Conservation (phyloP, 805 yeast species). For the Lipomyces yamanashiensis region DNA sequence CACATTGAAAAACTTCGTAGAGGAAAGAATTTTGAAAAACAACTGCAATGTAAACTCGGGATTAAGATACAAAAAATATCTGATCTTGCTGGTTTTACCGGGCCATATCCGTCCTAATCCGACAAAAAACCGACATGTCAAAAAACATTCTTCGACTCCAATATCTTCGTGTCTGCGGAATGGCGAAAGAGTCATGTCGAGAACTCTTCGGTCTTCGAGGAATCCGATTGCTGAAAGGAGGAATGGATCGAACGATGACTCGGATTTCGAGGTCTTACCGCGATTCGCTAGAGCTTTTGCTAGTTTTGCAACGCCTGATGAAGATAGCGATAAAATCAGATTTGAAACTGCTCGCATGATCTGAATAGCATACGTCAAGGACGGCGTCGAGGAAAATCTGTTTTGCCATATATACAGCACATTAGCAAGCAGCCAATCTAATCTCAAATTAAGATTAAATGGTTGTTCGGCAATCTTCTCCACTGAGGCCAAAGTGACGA, state of each 20-base stretch:
- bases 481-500: background rate
- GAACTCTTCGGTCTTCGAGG: slow-evolving; percentile 16
- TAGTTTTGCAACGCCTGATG: slow-evolving; percentile 1
- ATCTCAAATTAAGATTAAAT: slow-evolving; percentile 7
- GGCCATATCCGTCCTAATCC: slow-evolving; percentile 33
- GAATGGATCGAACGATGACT: slow-evolving; percentile 6
- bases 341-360: slow-evolving; percentile 26
- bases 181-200: slow-evolving; percentile 25
- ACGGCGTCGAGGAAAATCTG: background rate
- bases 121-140: slow-evolving; percentile 24
- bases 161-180: slow-evolving; percentile 1
- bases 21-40: slow-evolving; percentile 20
- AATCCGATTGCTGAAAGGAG: slow-evolving; percentile 10
- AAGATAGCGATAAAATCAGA: slow-evolving; percentile 16
- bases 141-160: slow-evolving; percentile 5
- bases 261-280: background rate
- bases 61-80: slow-evolving; percentile 26
- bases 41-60: slow-evolving; percentile 31
- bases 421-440: slow-evolving; percentile 26
- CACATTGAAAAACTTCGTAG: slow-evolving; percentile 13
- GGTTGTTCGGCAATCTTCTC: background rate
- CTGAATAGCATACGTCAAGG: background rate
- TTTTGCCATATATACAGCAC: slow-evolving; percentile 20
- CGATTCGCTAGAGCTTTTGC: slow-evolving; percentile 10
- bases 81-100: slow-evolving; percentile 21